Evolutionary conservation across 306 rosid species (phyloP).

Genomic region (Hippophae tibetana): DNA sequence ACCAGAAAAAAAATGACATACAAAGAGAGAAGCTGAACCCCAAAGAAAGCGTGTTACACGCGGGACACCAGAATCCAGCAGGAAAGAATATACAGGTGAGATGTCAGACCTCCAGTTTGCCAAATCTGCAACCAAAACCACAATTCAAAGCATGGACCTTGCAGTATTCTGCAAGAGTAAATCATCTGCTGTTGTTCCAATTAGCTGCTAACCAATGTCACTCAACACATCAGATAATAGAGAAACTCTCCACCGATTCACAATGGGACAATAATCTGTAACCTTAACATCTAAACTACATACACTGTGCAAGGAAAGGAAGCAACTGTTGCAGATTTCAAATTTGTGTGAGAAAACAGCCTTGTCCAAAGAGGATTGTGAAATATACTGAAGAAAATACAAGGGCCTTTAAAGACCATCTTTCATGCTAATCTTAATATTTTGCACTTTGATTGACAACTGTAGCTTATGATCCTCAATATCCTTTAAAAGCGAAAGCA

Average conservation of each 20-base stretch:
- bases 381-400: slow-evolving; percentile 14
- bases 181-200: neutral
- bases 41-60: slow-evolving; percentile 1
- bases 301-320: neutral
- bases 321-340: neutral
- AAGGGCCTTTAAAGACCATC: slow-evolving; percentile 56
- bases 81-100: neutral
- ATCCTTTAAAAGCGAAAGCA: slow-evolving; percentile 89
- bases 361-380: slow-evolving; percentile 11
- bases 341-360: slow-evolving; percentile 14
- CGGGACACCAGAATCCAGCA: neutral
- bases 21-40: neutral
- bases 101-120: slow-evolving; percentile 4
- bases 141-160: slow-evolving; percentile 1
- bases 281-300: neutral
- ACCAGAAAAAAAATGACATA: neutral
- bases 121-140: slow-evolving; percentile 5
- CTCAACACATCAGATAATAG: slow-evolving; percentile 1
- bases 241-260: slow-evolving; percentile 1
- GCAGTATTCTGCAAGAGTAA: slow-evolving; percentile 1
- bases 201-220: slow-evolving; percentile 1
- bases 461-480: slow-evolving; percentile 93
- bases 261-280: slow-evolving; percentile 1
- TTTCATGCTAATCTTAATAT: slow-evolving; percentile 87
- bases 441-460: slow-evolving; percentile 86